Conservation (phyloP, 2,329 filamentous ascomycete genomes). For the Ophiostoma novo-ulmi region DNA sequence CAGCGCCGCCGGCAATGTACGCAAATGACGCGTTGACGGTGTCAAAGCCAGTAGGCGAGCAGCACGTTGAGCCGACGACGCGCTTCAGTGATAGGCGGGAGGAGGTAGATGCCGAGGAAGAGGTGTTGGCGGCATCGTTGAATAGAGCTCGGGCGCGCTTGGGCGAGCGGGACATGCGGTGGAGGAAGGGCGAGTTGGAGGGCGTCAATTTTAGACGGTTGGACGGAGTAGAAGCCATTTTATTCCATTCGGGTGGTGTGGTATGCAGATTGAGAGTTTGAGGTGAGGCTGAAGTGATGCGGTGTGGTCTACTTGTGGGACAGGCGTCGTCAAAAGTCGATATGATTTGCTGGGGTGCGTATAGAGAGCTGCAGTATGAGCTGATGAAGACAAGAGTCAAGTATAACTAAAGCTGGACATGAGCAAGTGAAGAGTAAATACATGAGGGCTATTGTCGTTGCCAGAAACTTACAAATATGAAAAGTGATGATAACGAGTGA, state of each 20-base stretch:
- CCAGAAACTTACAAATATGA: not conserved
- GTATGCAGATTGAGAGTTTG: not conserved
- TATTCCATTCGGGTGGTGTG: constrained; percentile 46
- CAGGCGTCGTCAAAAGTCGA: not conserved
- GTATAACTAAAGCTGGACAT: not conserved
- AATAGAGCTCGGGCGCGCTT: constrained; percentile 44
- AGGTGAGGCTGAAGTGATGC: not conserved
- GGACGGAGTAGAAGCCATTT: constrained; percentile 56
- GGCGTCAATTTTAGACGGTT: constrained; percentile 66
- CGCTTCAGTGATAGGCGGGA: constrained; percentile 67
- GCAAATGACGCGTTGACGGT: constrained; percentile 73
- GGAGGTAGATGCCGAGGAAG: constrained; percentile 34
- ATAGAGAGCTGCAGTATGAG: not conserved
- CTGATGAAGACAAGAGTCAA: not conserved
- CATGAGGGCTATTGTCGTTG: not conserved
- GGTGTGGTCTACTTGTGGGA: not conserved
- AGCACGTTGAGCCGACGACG: constrained; percentile 87
- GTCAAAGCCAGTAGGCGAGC: constrained; percentile 80
- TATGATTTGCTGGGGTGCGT: not conserved
- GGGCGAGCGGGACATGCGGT: constrained; percentile 60
- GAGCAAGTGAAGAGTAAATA: not conserved
- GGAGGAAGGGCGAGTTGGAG: constrained; percentile 66
- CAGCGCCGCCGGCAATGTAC: constrained; percentile 87
- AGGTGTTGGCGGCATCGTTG: constrained; percentile 34
- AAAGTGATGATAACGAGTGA: not conserved